Evolutionary conservation across 2,329 filamentous ascomycete genomes (phyloP).

Genomic region (Pyrenochaeta sp.): DNA sequence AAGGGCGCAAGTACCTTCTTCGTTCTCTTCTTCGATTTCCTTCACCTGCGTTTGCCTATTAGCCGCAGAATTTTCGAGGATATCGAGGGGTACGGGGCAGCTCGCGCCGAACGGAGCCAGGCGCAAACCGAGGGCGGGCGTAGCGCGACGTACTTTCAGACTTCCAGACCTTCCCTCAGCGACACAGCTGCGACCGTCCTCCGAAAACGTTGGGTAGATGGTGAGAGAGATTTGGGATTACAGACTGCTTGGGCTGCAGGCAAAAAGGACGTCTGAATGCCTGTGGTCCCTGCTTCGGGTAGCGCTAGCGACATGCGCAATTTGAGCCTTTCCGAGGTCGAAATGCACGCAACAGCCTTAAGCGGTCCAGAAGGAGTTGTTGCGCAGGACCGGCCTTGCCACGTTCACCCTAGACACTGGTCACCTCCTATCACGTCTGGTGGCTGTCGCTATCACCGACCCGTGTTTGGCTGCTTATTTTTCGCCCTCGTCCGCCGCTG

Average conservation of each 20-base stretch:
- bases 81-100: constrained; percentile 38
- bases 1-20: constrained; percentile 38
- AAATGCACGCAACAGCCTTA: constrained; percentile 21
- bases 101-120: constrained; percentile 26
- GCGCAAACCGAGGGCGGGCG: constrained; percentile 6
- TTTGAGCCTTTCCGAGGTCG: constrained; percentile 35
- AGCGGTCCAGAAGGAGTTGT: constrained; percentile 15
- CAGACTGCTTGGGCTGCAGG: constrained; percentile 29
- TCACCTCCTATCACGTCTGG: constrained; percentile 5
- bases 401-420: constrained; percentile 20
- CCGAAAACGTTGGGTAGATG: constrained; percentile 23
- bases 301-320: constrained; percentile 34
- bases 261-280: constrained; percentile 35
- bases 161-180: constrained; percentile 53
- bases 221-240: constrained; percentile 29
- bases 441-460: constrained; percentile 1
- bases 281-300: constrained; percentile 28
- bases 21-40: constrained; percentile 37
- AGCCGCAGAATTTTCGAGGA: constrained; percentile 42
- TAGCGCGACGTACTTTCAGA: constrained; percentile 39
- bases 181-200: constrained; percentile 51
- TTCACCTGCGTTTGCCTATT: constrained; percentile 42
- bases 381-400: constrained; percentile 22
- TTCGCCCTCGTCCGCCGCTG: constrained; percentile 24
- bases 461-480: constrained; percentile 11